These are phyloP conservation scores for Lachnellula subtilissima DNA, from an alignment of 2,329 filamentous ascomycete species.

Conservation along the genomic window DNA sequence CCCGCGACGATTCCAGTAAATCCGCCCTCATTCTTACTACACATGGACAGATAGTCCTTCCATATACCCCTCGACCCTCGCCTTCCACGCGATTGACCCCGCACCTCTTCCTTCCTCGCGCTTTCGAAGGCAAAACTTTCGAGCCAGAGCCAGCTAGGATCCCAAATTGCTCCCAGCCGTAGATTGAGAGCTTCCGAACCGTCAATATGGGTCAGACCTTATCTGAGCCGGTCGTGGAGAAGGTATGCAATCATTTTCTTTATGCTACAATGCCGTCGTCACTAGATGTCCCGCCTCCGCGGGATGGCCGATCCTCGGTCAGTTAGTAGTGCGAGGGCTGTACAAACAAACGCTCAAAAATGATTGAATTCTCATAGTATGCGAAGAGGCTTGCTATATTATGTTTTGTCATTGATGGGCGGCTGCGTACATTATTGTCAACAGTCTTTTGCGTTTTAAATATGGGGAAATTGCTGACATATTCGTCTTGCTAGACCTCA, in stretches of 20 bases:
- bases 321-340: neutral
- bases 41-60: slow-evolving; percentile 21
- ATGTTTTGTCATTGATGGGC: neutral
- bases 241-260: slow-evolving; percentile 59
- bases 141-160: neutral
- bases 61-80: slow-evolving; percentile 2
- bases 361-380: neutral
- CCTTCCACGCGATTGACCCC: slow-evolving; percentile 20
- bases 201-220: slow-evolving; percentile 91
- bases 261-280: slow-evolving; percentile 1
- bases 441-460: neutral
- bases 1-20: slow-evolving; percentile 3
- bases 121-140: slow-evolving; percentile 13
- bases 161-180: slow-evolving; percentile 18
- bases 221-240: slow-evolving; percentile 97
- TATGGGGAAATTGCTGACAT: slow-evolving; percentile 24
- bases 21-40: slow-evolving; percentile 9
- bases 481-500: slow-evolving; percentile 59
- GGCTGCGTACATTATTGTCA: neutral
- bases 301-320: neutral
- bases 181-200: slow-evolving; percentile 23
- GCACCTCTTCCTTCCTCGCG: slow-evolving; percentile 22
- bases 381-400: neutral
- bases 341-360: neutral
- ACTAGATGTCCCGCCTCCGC: neutral